Conservation (phyloP, 2,329 filamentous ascomycete genomes). For the Pyrenochaeta sp. region DNA sequence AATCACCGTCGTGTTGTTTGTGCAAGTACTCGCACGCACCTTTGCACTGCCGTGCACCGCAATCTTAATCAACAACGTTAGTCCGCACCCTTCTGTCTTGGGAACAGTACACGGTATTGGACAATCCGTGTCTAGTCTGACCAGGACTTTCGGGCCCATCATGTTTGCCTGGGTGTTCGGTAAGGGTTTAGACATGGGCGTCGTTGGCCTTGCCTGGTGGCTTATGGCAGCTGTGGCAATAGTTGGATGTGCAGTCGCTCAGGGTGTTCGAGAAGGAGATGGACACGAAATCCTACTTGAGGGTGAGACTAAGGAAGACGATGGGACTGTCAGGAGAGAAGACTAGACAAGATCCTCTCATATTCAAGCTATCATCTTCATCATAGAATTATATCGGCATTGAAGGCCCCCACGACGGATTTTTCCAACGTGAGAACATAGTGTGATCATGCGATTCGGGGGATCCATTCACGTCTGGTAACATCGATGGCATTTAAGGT, state of each 20-base stretch:
- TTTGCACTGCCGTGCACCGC: constrained; percentile 65
- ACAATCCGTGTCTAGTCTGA: constrained; percentile 67
- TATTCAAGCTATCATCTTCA: background rate
- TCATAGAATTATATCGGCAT: no score
- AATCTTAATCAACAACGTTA: constrained; percentile 60
- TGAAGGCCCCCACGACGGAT: no score
- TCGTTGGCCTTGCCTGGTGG: constrained; percentile 68
- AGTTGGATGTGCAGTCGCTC: constrained; percentile 60
- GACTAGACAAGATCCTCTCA: constrained; percentile 4
- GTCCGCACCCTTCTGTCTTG: constrained; percentile 63
- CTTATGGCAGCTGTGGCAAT: constrained; percentile 60
- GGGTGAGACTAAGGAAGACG: constrained; percentile 63
- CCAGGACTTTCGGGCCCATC: constrained; percentile 68
- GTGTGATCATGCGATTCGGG: no score
- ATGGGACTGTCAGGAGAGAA: constrained; percentile 28
- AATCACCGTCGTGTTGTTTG: constrained; percentile 51
- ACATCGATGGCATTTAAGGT: no score
- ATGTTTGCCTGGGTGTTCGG: constrained; percentile 70
- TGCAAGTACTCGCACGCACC: constrained; percentile 58
- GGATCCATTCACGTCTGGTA: no score
- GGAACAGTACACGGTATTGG: constrained; percentile 67
- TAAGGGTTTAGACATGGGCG: constrained; percentile 62
- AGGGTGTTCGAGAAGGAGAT: constrained; percentile 67
- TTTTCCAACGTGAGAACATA: no score
- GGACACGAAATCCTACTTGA: constrained; percentile 72